Conservation (phyloP, 1,284 basidiomycete genomes). For the Moesziomyces sp. region DNA sequence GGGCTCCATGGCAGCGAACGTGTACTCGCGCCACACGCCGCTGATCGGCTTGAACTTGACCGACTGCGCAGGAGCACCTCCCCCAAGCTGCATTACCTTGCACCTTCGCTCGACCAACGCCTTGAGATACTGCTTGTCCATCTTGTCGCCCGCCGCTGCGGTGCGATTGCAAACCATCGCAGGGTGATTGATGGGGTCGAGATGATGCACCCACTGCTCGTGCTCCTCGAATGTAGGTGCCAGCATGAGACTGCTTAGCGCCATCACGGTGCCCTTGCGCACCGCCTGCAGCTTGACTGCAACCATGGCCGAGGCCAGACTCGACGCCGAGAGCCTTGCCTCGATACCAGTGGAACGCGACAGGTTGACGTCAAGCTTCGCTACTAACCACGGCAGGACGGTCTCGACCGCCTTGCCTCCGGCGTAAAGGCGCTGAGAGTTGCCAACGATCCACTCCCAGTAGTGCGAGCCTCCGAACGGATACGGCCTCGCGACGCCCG, state of each 20-base stretch:
- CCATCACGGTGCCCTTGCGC: constrained; percentile 40
- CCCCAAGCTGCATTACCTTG: constrained; percentile 44
- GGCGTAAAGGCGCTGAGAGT: constrained; percentile 31
- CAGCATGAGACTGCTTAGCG: constrained; percentile 32
- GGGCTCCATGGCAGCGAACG: constrained; percentile 14
- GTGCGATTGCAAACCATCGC: constrained; percentile 30
- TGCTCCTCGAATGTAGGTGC: constrained; percentile 30
- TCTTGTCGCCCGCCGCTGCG: constrained; percentile 2
- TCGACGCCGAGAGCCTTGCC: constrained; percentile 6
- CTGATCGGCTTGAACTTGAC: constrained; percentile 1
- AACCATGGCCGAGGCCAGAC: constrained; percentile 34
- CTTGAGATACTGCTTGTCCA: constrained; percentile 42
- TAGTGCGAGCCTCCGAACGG: constrained; percentile 24
- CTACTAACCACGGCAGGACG: constrained; percentile 19
- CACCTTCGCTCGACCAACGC: constrained; percentile 28
- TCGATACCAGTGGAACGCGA: neutral
- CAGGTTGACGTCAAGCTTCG: neutral
- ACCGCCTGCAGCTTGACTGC: constrained; percentile 36
- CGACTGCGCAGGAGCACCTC: constrained; percentile 12
- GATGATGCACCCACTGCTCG: constrained; percentile 33
- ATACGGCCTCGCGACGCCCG: constrained; percentile 27
- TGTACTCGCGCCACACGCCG: constrained; percentile 23
- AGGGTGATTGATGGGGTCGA: constrained; percentile 34
- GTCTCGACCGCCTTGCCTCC: neutral
- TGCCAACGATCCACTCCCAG: constrained; percentile 36